A percentile compares a stretch with the other conserved stretches of the same genome.
Evolutionary conservation across 768 basidiomycete genomes (phyloP).

Genomic region (Lactifluus volemus): DNA sequence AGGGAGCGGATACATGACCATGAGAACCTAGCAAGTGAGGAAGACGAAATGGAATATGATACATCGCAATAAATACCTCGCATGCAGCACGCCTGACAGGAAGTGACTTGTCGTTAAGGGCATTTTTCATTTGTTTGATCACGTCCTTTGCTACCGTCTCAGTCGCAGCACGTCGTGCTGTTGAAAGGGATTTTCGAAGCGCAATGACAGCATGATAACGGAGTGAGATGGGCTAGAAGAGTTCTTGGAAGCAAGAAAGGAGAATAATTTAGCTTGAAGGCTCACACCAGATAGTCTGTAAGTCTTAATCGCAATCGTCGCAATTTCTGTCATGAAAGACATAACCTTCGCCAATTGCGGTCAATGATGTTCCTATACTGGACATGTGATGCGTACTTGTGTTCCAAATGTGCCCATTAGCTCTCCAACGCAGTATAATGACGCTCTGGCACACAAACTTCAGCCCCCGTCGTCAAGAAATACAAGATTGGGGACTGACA

Average conservation of each 20-base stretch:
- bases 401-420: slow-evolving; percentile 78
- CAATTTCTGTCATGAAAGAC: slow-evolving; percentile 89
- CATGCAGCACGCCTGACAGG: slow-evolving; percentile 80
- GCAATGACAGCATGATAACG: slow-evolving; percentile 73
- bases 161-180: slow-evolving; percentile 76
- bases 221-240: slow-evolving; percentile 60
- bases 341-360: slow-evolving; percentile 54
- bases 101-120: slow-evolving; percentile 72
- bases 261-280: slow-evolving; percentile 3
- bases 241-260: slow-evolving; percentile 3
- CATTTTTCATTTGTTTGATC: slow-evolving; percentile 69
- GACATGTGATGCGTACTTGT: slow-evolving; percentile 47
- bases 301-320: slow-evolving; percentile 54
- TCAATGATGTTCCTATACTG: not conserved
- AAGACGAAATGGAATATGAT: not conserved
- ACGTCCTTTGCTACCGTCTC: slow-evolving; percentile 76
- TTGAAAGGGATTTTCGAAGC: slow-evolving; percentile 68
- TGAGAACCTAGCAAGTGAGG: slow-evolving; percentile 36
- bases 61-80: slow-evolving; percentile 39
- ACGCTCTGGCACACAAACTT: slow-evolving; percentile 44
- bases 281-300: slow-evolving; percentile 66
- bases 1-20: slow-evolving; percentile 51
- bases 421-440: slow-evolving; percentile 82
- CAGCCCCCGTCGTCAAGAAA: not conserved
- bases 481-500: slow-evolving; percentile 38